Evolutionary conservation across 2,329 filamentous ascomycete genomes (phyloP).

Genomic region (Didymella lethalis): DNA sequence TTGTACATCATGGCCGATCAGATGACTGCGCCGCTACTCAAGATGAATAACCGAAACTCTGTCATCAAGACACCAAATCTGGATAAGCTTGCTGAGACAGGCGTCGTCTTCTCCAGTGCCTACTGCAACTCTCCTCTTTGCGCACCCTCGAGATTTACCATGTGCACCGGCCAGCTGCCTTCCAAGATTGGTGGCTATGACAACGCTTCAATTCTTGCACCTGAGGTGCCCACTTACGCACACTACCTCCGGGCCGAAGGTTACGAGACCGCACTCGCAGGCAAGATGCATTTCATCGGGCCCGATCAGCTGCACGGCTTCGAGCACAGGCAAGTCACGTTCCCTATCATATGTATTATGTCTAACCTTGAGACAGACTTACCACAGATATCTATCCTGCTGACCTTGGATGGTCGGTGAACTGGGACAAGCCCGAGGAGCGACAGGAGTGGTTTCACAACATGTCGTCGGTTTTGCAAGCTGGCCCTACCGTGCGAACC

Average conservation of each 20-base stretch:
- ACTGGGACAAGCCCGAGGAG: conserved; percentile 88
- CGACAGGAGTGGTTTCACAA: conserved; percentile 95
- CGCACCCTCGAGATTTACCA: conserved; percentile 89
- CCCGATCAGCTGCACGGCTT: conserved; percentile 91
- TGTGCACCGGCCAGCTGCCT: conserved; percentile 90
- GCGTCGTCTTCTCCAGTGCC: conserved; percentile 90
- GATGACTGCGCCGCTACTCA: conserved; percentile 86
- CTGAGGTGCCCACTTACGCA: conserved; percentile 88
- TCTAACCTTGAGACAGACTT: conserved; percentile 60
- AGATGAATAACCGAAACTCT: conserved; percentile 88
- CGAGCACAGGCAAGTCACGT: conserved; percentile 65
- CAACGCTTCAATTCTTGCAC: conserved; percentile 84
- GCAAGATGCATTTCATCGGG: conserved; percentile 98
- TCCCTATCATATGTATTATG: neutral
- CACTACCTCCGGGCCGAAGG: conserved; percentile 86
- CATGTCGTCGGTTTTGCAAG: conserved; percentile 90
- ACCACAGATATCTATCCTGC: conserved; percentile 97
- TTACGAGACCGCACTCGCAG: conserved; percentile 89
- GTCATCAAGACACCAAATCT: conserved; percentile 93
- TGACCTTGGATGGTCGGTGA: conserved; percentile 92
- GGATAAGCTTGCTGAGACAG: conserved; percentile 78
- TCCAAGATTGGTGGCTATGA: conserved; percentile 93
- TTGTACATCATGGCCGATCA: conserved; percentile 98
- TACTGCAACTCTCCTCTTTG: conserved; percentile 95
- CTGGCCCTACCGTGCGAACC: conserved; percentile 85